These are phyloP conservation scores for Colletotrichum sansevieriae DNA, from an alignment of 2,329 filamentous ascomycete genomes.

Conservation along the genomic window DNA sequence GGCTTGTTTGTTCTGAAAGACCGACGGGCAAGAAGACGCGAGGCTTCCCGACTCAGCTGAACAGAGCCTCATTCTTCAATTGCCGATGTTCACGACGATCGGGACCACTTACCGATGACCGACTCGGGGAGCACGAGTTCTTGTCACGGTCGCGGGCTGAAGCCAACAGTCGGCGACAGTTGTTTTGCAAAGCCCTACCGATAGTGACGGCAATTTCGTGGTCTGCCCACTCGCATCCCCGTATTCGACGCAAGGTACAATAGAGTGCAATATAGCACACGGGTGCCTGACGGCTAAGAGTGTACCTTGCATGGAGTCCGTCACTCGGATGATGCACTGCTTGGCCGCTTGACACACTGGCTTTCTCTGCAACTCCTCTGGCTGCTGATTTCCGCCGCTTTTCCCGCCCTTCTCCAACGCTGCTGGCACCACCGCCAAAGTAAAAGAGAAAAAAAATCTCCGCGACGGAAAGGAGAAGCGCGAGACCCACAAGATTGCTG, in stretches of 20 bases:
- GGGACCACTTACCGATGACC: constrained; percentile 13
- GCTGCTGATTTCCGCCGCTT: not conserved
- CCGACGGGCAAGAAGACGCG: constrained; percentile 15
- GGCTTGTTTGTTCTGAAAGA: constrained; percentile 11
- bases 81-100: constrained; percentile 19
- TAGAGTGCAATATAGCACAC: constrained; percentile 12
- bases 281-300: constrained; percentile 31
- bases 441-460: not conserved
- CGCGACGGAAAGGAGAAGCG: constrained; percentile 34
- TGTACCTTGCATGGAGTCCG: constrained; percentile 1
- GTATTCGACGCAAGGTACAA: constrained; percentile 18
- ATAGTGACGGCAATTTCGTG: constrained; percentile 22
- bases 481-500: constrained; percentile 40
- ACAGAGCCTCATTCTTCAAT: constrained; percentile 17
- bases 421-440: constrained; percentile 4
- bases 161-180: not conserved
- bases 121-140: constrained; percentile 14
- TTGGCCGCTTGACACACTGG: not conserved
- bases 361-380: not conserved
- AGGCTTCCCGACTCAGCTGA: not conserved
- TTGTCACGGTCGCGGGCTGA: constrained; percentile 13
- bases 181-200: constrained; percentile 17
- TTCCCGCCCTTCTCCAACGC: constrained; percentile 1
- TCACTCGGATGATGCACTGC: constrained; percentile 19
- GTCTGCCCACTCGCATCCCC: constrained; percentile 23